Conservation (phyloP, 495 filamentous ascomycete species). For the Podospora pseudocomata region DNA sequence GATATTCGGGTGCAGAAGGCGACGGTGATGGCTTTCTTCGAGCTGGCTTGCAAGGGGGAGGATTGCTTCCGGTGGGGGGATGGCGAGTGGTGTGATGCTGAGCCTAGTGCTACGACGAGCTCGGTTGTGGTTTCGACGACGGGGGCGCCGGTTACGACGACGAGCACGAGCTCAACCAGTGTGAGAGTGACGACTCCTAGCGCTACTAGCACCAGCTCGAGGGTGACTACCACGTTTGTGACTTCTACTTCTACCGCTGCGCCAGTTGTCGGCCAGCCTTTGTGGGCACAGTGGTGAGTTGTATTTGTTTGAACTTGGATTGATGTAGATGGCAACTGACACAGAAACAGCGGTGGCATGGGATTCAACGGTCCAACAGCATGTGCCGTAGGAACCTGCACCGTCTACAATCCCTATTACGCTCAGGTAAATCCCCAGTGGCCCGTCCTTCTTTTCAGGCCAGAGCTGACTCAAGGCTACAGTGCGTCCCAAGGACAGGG, state of each 20-base stretch:
- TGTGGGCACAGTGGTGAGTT: slow-evolving; percentile 22
- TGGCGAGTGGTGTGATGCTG: slow-evolving; percentile 13
- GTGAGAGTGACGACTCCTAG: neutral
- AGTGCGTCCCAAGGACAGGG: neutral
- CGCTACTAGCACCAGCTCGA: neutral
- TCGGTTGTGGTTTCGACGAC: slow-evolving; percentile 9
- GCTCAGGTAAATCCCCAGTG: slow-evolving; percentile 13
- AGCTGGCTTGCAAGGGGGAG: slow-evolving; percentile 31
- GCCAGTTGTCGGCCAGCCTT: neutral
- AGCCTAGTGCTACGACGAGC: neutral
- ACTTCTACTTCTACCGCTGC: slow-evolving; percentile 7
- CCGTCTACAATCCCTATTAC: slow-evolving; percentile 17
- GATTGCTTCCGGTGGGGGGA: slow-evolving; percentile 43
- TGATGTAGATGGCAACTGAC: neutral
- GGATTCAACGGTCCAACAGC: slow-evolving; percentile 16
- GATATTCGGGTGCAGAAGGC: slow-evolving; percentile 48
- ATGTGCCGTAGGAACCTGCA: slow-evolving; percentile 17
- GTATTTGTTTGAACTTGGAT: neutral
- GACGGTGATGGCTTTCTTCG: slow-evolving; percentile 51
- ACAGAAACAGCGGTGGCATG: slow-evolving; percentile 14
- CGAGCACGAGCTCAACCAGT: neutral
- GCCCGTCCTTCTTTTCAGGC: neutral
- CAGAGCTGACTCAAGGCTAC: neutral
- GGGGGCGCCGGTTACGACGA: slow-evolving; percentile 1
- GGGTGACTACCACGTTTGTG: slow-evolving; percentile 4